Conservation (phyloP, 805 yeast species). For the Candida sanyiensis region DNA sequence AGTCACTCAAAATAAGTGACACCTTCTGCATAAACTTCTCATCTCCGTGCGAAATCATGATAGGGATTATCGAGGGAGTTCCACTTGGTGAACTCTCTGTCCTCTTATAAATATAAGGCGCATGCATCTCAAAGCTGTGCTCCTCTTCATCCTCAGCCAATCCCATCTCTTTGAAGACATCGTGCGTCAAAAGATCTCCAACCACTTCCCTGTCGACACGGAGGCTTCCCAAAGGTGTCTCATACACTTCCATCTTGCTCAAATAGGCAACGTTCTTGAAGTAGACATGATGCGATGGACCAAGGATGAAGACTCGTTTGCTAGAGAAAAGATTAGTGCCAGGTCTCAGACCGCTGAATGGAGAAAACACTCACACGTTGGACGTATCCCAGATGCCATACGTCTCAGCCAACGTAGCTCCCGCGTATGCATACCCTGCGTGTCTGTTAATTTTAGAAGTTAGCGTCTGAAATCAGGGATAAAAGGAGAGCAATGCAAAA, state of each 20-base stretch:
- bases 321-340: slow-evolving; percentile 21
- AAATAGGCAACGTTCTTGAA: slow-evolving; percentile 55
- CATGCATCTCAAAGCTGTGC: slow-evolving; percentile 93
- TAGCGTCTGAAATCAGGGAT: too few relatives aligned
- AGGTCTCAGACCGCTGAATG: neutral
- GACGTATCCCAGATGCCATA: slow-evolving; percentile 64
- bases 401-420: slow-evolving; percentile 69
- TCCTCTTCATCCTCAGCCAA: slow-evolving; percentile 68
- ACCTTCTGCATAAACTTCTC: slow-evolving; percentile 36
- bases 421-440: slow-evolving; percentile 88
- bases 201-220: slow-evolving; percentile 53
- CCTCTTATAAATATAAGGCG: slow-evolving; percentile 60
- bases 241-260: slow-evolving; percentile 48
- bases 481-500: slow-evolving; percentile 5
- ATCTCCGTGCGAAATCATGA: slow-evolving; percentile 66
- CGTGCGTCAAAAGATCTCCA: slow-evolving; percentile 33
- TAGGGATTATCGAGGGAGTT: slow-evolving; percentile 61
- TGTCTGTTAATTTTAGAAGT: slow-evolving; percentile 39
- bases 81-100: slow-evolving; percentile 31
- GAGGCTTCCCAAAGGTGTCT: slow-evolving; percentile 79
- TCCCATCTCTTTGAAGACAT: slow-evolving; percentile 51
- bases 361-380: slow-evolving; percentile 29
- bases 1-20: slow-evolving; percentile 46
- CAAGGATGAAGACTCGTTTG: slow-evolving; percentile 70
- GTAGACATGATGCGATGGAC: slow-evolving; percentile 91